Conservation (phyloP, 768 basidiomycete genomes). For the Agaricus subrufescens region DNA sequence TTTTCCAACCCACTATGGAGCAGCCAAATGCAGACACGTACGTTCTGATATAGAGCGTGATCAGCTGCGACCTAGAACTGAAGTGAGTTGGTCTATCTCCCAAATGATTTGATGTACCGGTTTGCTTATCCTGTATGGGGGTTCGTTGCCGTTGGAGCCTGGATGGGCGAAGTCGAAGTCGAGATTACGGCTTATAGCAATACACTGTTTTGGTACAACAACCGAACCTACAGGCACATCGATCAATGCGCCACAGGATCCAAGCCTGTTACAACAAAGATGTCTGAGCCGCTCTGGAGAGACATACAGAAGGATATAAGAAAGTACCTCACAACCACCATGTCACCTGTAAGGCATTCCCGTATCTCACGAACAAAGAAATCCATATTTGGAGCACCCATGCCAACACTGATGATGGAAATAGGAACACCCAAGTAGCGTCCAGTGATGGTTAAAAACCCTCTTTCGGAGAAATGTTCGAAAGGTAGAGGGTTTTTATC, state of each 20-base stretch:
- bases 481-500: slow-evolving; percentile 60
- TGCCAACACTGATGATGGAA: slow-evolving; percentile 76
- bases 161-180: slow-evolving; percentile 67
- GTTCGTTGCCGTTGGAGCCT: slow-evolving; percentile 28
- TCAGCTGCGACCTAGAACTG: slow-evolving; percentile 55
- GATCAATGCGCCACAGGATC: slow-evolving; percentile 72
- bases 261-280: slow-evolving; percentile 36
- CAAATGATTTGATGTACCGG: slow-evolving; percentile 36
- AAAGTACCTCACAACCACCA: slow-evolving; percentile 43
- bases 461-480: slow-evolving; percentile 64
- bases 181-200: slow-evolving; percentile 70
- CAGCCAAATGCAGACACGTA: slow-evolving; percentile 22
- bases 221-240: slow-evolving; percentile 72
- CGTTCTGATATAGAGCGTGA: slow-evolving; percentile 41
- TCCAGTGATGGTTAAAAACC: slow-evolving; percentile 72
- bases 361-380: slow-evolving; percentile 81
- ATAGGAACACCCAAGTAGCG: slow-evolving; percentile 58
- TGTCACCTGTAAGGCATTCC: slow-evolving; percentile 65
- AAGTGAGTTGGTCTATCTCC: slow-evolving; percentile 6
- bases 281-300: not conserved
- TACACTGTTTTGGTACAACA: slow-evolving; percentile 63
- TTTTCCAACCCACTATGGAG: not conserved
- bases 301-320: not conserved
- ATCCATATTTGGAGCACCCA: slow-evolving; percentile 81
- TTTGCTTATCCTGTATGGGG: slow-evolving; percentile 65